These are phyloP conservation scores for Blastomyces silverae DNA, from an alignment of 2,329 filamentous ascomycete genomes.

Conservation along the genomic window DNA sequence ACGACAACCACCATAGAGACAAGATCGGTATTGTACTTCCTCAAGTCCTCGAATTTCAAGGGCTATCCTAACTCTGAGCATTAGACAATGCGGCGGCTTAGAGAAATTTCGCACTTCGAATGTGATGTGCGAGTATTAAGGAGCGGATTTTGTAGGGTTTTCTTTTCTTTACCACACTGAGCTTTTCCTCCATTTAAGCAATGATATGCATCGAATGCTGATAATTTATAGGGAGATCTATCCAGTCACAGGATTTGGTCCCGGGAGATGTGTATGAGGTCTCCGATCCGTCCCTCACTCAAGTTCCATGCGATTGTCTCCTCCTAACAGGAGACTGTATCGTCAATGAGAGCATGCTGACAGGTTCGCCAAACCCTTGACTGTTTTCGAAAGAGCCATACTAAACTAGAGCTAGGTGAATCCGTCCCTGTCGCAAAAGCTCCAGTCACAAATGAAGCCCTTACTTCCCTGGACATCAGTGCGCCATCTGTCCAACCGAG, in stretches of 20 bases:
- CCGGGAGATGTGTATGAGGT: constrained; percentile 96
- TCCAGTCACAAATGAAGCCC: constrained; percentile 70
- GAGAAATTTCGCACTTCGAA: constrained; percentile 89
- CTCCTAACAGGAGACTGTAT: constrained; percentile 92
- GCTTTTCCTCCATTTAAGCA: background rate
- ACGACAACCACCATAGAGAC: constrained; percentile 85
- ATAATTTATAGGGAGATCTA: constrained; percentile 59
- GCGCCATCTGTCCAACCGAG: constrained; percentile 77
- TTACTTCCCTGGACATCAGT: constrained; percentile 68
- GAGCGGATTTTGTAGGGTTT: constrained; percentile 75
- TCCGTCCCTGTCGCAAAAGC: constrained; percentile 94
- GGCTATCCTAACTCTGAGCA: constrained; percentile 15
- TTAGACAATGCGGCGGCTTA: constrained; percentile 78
- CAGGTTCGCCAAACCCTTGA: constrained; percentile 44
- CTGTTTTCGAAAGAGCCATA: constrained; percentile 9
- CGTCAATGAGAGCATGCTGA: constrained; percentile 99
- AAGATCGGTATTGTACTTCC: constrained; percentile 53
- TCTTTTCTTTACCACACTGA: background rate
- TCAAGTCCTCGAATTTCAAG: background rate
- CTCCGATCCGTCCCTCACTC: constrained; percentile 79
- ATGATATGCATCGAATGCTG: constrained; percentile 8
- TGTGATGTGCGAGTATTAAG: constrained; percentile 90
- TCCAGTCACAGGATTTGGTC: constrained; percentile 79
- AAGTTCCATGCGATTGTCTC: constrained; percentile 88
- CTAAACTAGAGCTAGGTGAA: constrained; percentile 54